phyloP scores from a whole-genome alignment of 2,329 filamentous ascomycete species.

The Fusarium keratoplasticum region DNA sequence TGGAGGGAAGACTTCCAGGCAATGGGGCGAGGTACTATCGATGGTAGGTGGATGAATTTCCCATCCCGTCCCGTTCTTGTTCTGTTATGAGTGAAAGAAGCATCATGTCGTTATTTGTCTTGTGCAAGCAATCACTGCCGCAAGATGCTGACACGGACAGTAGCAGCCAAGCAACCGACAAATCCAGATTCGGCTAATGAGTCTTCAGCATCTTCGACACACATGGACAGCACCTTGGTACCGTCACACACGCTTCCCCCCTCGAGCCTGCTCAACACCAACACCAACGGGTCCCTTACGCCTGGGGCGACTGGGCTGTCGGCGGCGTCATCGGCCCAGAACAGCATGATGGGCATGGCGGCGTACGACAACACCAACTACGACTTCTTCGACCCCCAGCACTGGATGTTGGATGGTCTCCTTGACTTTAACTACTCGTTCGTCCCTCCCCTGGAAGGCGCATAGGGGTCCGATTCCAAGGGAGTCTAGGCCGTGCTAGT shows the following conservation, averaged over 20 bases:
- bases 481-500: neutral
- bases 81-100: slow-evolving; percentile 26
- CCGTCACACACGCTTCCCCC: slow-evolving; percentile 54
- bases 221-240: slow-evolving; percentile 70
- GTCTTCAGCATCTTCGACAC: slow-evolving; percentile 76
- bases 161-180: slow-evolving; percentile 85
- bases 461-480: slow-evolving; percentile 46
- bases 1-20: slow-evolving; percentile 85
- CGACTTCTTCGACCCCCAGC: slow-evolving; percentile 91
- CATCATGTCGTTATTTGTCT: slow-evolving; percentile 42
- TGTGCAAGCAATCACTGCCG: slow-evolving; percentile 21
- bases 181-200: slow-evolving; percentile 83
- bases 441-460: slow-evolving; percentile 65
- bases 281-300: slow-evolving; percentile 63
- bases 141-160: slow-evolving; percentile 36
- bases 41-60: slow-evolving; percentile 66
- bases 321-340: slow-evolving; percentile 53
- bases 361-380: slow-evolving; percentile 77
- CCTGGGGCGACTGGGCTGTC: slow-evolving; percentile 61
- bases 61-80: slow-evolving; percentile 12
- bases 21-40: slow-evolving; percentile 75
- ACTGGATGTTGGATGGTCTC: slow-evolving; percentile 92
- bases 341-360: slow-evolving; percentile 63
- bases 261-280: slow-evolving; percentile 58
- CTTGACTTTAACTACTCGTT: slow-evolving; percentile 82